Conservation (phyloP, 345 rosid species). For the Schrenkiella parvula region DNA sequence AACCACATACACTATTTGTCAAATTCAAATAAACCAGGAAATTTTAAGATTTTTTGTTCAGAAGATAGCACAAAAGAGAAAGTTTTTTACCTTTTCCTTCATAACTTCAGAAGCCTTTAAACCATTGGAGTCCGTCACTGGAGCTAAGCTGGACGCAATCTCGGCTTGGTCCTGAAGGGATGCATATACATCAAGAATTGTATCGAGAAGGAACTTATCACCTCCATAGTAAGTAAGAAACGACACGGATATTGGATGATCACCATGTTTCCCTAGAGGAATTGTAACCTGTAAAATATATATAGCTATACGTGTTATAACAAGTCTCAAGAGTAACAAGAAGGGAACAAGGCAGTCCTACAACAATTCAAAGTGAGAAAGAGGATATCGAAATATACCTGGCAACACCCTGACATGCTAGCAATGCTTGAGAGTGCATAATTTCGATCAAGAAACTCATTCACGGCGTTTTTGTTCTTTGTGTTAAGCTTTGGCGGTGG, state of each 20-base stretch:
- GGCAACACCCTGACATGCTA: slow-evolving; percentile 94
- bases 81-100: slow-evolving; percentile 76
- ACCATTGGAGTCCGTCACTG: slow-evolving; percentile 46
- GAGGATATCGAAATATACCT: slow-evolving; percentile 43
- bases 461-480: slow-evolving; percentile 43
- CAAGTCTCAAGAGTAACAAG: not conserved
- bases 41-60: not conserved
- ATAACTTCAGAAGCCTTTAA: slow-evolving; percentile 73
- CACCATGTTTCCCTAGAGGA: slow-evolving; percentile 75
- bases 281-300: slow-evolving; percentile 55
- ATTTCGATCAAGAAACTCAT: slow-evolving; percentile 61
- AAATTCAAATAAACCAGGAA: not conserved
- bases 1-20: not conserved
- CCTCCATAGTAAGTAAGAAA: slow-evolving; percentile 73
- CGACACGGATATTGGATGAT: slow-evolving; percentile 70
- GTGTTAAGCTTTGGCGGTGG: slow-evolving; percentile 57
- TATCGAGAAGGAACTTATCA: slow-evolving; percentile 92
- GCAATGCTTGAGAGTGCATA: slow-evolving; percentile 61
- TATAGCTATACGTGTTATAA: not conserved
- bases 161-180: slow-evolving; percentile 75
- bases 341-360: not conserved
- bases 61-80: not conserved
- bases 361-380: not conserved
- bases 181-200: slow-evolving; percentile 62
- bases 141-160: slow-evolving; percentile 52